Evolutionary conservation across 768 basidiomycete genomes (phyloP).

Genomic region (Termitomyces bulborhizus): DNA sequence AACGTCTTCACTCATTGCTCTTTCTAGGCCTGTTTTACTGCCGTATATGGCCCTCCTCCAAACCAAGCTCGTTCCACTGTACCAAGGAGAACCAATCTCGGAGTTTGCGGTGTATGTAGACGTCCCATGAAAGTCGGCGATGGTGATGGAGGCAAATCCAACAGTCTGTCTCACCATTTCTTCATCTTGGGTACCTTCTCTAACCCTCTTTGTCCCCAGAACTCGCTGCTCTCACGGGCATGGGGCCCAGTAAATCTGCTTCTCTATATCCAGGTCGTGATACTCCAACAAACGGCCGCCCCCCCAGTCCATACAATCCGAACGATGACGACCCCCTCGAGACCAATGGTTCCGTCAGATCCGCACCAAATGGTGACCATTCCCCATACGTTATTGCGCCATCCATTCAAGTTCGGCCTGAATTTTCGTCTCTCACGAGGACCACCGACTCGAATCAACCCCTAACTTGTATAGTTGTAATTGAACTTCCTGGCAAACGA

Average conservation of each 20-base stretch:
- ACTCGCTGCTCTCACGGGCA: slow-evolving; percentile 89
- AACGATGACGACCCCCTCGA: slow-evolving; percentile 86
- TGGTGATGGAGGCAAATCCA: slow-evolving; percentile 77
- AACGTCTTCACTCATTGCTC: slow-evolving; percentile 4
- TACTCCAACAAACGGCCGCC: slow-evolving; percentile 40
- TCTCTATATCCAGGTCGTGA: slow-evolving; percentile 68
- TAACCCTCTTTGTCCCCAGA: slow-evolving; percentile 40
- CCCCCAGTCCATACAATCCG: slow-evolving; percentile 50
- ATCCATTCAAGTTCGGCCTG: slow-evolving; percentile 88
- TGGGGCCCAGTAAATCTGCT: slow-evolving; percentile 56
- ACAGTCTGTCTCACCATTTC: slow-evolving; percentile 55
- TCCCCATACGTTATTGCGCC: slow-evolving; percentile 81
- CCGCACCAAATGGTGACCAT: slow-evolving; percentile 36
- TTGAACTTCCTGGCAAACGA: slow-evolving; percentile 85
- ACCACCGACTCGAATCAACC: slow-evolving; percentile 69
- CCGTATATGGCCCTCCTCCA: slow-evolving; percentile 89
- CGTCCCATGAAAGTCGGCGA: slow-evolving; percentile 95
- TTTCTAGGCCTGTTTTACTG: slow-evolving; percentile 85
- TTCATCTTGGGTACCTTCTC: slow-evolving; percentile 6
- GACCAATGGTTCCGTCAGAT: slow-evolving; percentile 42
- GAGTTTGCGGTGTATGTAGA: slow-evolving; percentile 95
- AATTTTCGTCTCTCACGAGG: slow-evolving; percentile 79
- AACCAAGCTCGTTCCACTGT: slow-evolving; percentile 45
- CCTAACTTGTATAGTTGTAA: slow-evolving; percentile 88
- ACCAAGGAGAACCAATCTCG: slow-evolving; percentile 72